A percentile compares a stretch with the other conserved stretches of the same genome.
These are phyloP conservation scores for Rhexocercosporidium sp. DNA, from an alignment of 2,329 filamentous ascomycete genomes.

Conservation along the genomic window DNA sequence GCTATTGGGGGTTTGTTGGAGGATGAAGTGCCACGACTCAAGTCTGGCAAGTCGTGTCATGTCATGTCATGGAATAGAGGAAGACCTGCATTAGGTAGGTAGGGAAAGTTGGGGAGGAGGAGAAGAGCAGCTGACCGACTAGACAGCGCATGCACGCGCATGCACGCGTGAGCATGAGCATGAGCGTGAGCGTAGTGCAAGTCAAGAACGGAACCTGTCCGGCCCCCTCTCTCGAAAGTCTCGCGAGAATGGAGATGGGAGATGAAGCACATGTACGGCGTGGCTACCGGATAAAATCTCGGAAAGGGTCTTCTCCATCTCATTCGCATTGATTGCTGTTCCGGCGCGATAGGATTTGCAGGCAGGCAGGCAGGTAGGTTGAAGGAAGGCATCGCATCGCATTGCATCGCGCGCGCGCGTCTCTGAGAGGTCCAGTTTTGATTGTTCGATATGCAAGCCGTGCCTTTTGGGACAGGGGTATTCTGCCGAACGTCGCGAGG, in stretches of 20 bases:
- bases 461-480: background rate
- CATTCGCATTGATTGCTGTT: background rate
- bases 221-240: background rate
- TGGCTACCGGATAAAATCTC: background rate
- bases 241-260: background rate
- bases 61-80: background rate
- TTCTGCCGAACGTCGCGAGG: conserved; percentile 4
- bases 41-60: background rate
- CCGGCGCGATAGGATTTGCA: no score
- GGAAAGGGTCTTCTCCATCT: background rate
- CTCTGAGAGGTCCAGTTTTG: background rate
- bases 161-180: no score
- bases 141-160: conserved; percentile 10
- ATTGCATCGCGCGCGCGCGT: no score
- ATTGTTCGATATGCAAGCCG: conserved; percentile 5
- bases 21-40: conserved; percentile 9
- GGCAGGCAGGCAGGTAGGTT: no score
- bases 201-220: background rate
- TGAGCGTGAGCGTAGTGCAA: background rate
- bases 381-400: no score
- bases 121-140: background rate
- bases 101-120: background rate
- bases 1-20: background rate
- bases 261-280: background rate
- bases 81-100: conserved; percentile 6